These are phyloP conservation scores for Ceratobasidium sp. DNA, from an alignment of 1,284 basidiomycete genomes.

Conservation along the genomic window DNA sequence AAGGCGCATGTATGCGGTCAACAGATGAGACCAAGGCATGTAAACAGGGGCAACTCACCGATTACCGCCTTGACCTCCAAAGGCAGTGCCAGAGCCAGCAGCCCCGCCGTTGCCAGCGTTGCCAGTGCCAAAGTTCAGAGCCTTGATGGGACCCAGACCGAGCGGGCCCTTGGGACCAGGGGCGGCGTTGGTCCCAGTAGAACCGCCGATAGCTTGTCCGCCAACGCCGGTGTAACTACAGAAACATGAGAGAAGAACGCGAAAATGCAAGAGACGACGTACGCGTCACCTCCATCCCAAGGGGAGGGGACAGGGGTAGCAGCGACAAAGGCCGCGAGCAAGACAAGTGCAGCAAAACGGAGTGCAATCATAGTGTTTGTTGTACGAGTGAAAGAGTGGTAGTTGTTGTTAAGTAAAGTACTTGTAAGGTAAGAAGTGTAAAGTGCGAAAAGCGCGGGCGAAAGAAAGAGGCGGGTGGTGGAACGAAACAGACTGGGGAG, in stretches of 20 bases:
- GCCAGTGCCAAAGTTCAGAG: constrained; percentile 53
- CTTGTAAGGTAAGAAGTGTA: neutral
- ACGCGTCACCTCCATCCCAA: constrained; percentile 52
- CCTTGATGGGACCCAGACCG: constrained; percentile 53
- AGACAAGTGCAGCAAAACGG: constrained; percentile 30
- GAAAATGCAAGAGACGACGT: constrained; percentile 48
- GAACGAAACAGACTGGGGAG: constrained; percentile 41
- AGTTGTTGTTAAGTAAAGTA: neutral
- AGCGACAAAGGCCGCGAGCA: constrained; percentile 47
- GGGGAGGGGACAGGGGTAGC: constrained; percentile 50
- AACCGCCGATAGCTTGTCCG: constrained; percentile 53
- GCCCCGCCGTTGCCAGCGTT: constrained; percentile 54
- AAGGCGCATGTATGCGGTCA: constrained; percentile 20
- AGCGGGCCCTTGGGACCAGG: constrained; percentile 46
- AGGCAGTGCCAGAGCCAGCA: constrained; percentile 52
- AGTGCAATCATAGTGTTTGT: constrained; percentile 44
- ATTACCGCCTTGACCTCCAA: constrained; percentile 50
- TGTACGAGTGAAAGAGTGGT: constrained; percentile 41
- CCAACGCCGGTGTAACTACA: constrained; percentile 52
- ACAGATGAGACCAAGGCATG: neutral
- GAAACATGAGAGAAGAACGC: constrained; percentile 10
- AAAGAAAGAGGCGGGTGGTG: constrained; percentile 42
- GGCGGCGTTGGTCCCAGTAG: constrained; percentile 46
- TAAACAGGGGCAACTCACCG: constrained; percentile 3
- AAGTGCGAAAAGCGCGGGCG: constrained; percentile 14